Percentiles rank a stretch among this genome's conserved stretches.
phyloP scores from a whole-genome alignment of 768 basidiomycete genomes.

The Lactarius tabidus region DNA sequence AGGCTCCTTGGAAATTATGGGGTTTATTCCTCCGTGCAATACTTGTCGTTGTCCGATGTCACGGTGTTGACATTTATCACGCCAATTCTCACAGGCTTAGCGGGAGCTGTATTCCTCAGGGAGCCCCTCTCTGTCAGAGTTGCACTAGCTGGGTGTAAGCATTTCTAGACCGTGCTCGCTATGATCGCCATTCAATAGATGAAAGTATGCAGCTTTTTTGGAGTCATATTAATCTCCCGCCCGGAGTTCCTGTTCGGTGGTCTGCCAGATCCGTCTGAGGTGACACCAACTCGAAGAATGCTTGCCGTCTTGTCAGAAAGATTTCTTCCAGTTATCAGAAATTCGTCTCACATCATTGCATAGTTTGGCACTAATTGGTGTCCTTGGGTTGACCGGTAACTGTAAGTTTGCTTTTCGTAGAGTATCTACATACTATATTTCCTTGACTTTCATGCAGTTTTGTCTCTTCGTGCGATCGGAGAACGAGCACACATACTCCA shows the following conservation, averaged over 20 bases:
- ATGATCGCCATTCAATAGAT: background rate
- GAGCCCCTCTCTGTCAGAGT: constrained; percentile 56
- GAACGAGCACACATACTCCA: constrained; percentile 73
- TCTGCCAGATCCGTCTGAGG: constrained; percentile 15
- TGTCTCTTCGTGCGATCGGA: constrained; percentile 62
- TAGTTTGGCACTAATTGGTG: constrained; percentile 60
- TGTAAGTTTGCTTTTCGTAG: constrained; percentile 42
- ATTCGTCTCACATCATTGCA: background rate
- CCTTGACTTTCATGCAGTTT: constrained; percentile 33
- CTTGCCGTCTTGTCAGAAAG: constrained; percentile 52
- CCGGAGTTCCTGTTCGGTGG: constrained; percentile 69
- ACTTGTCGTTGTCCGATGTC: constrained; percentile 74
- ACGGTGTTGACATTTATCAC: constrained; percentile 72
- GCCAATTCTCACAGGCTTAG: constrained; percentile 60
- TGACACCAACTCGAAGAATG: constrained; percentile 41
- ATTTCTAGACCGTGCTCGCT: background rate
- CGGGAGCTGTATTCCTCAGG: constrained; percentile 56
- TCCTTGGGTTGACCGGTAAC: constrained; percentile 60
- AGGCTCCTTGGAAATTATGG: constrained; percentile 73
- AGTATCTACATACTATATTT: background rate
- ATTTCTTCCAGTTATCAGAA: background rate
- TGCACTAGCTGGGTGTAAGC: constrained; percentile 49
- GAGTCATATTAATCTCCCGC: constrained; percentile 78
- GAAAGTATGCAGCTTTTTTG: constrained; percentile 60
- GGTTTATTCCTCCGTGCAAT: constrained; percentile 64